Conservation (phyloP, 2,329 filamentous ascomycete genomes). For the Fusarium veterinarium region DNA sequence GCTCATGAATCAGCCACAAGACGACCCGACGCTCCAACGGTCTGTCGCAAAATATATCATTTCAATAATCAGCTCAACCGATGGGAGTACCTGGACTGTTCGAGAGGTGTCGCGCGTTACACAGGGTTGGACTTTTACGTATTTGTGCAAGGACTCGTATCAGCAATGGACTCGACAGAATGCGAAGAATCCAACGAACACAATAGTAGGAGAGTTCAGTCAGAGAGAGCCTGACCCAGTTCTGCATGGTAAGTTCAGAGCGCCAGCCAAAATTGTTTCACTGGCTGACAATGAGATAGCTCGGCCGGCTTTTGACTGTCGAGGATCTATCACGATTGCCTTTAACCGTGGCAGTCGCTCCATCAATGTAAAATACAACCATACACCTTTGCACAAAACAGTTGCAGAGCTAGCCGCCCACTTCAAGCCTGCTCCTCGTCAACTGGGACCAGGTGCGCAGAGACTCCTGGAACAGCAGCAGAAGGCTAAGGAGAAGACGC, state of each 20-base stretch:
- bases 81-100: constrained; percentile 62
- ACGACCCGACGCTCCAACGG: constrained; percentile 61
- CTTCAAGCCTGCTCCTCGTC: constrained; percentile 58
- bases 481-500: constrained; percentile 41
- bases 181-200: constrained; percentile 54
- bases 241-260: constrained; percentile 55
- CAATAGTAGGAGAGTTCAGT: constrained; percentile 62
- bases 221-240: constrained; percentile 59
- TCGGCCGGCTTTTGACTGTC: constrained; percentile 70
- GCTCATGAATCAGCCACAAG: constrained; percentile 60
- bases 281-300: constrained; percentile 46
- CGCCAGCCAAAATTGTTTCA: neutral
- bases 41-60: constrained; percentile 63
- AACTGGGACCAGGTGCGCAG: constrained; percentile 43
- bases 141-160: constrained; percentile 64
- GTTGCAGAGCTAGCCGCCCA: constrained; percentile 62
- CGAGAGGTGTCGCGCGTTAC: constrained; percentile 57
- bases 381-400: constrained; percentile 67
- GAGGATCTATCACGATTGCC: constrained; percentile 61
- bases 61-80: constrained; percentile 55
- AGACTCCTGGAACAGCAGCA: constrained; percentile 41
- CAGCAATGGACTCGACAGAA: constrained; percentile 63
- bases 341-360: constrained; percentile 61
- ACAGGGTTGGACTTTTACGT: constrained; percentile 66
- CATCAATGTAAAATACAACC: constrained; percentile 66